A percentile compares a stretch with the other conserved stretches of the same genome.
Conservation (phyloP, 306 rosid genomes). For the Oxytropis ochrocephala region DNA sequence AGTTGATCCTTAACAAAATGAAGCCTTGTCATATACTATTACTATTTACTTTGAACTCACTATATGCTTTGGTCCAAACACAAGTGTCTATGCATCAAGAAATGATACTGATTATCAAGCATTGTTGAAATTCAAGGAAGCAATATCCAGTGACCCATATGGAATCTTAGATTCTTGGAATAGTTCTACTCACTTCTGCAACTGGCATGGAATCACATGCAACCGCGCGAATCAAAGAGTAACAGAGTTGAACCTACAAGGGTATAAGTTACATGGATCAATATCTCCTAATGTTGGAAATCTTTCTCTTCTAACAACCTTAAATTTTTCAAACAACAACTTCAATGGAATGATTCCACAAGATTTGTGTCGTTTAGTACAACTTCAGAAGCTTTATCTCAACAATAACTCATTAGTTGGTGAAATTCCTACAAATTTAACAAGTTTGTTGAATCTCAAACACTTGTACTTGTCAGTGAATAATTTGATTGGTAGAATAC, state of each 20-base stretch:
- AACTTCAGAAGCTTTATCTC: not conserved
- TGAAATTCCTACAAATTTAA: constrained; percentile 26
- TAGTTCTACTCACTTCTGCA: constrained; percentile 29
- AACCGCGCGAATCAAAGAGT: constrained; percentile 25
- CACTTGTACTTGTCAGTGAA: not conserved
- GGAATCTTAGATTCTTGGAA: constrained; percentile 30
- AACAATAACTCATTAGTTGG: constrained; percentile 25
- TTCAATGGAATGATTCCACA: constrained; percentile 26
- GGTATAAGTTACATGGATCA: constrained; percentile 15
- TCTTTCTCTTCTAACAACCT: constrained; percentile 7
- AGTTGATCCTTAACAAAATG: constrained; percentile 12
- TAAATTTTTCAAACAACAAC: constrained; percentile 12
- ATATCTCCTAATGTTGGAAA: constrained; percentile 40
- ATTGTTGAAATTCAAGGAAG: constrained; percentile 31
- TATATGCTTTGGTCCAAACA: not conserved
- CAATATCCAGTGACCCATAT: constrained; percentile 16
- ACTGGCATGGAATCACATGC: constrained; percentile 48
- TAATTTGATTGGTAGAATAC: constrained; percentile 15
- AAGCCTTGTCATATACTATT: not conserved
- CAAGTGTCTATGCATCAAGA: not conserved
- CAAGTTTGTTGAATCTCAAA: constrained; percentile 7
- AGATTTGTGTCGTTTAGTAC: constrained; percentile 10
- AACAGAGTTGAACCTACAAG: not conserved
- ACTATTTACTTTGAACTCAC: not conserved
- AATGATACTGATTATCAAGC: constrained; percentile 18